Evolutionary conservation across 2,329 filamentous ascomycete genomes (phyloP), one percentile per base, ranked within the genome.

Genomic region (Davidsoniella eucalypti): DNA sequence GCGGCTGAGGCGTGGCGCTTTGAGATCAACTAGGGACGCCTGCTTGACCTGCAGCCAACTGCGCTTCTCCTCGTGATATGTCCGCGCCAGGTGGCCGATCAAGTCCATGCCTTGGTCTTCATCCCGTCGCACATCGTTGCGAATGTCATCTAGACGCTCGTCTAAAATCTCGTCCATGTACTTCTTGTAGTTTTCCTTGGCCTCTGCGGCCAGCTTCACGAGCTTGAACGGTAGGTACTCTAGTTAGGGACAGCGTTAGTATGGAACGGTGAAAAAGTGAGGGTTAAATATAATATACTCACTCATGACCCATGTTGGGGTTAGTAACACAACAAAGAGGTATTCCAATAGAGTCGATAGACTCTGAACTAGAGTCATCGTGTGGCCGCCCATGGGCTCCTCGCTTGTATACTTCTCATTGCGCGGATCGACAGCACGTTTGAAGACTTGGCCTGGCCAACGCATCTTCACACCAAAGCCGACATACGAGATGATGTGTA

Each of bases 151-250:
- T 4, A 67, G 61, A 63, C 84, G 85, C 56, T 74, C 70, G 26
- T 75, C 65, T 52, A 84, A 71, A 41, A 87, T 71, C 58, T 85
- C 79, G 43, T 75, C 67, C 74, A 86, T 80, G 62, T 87, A 87
- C 54, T 73, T 69, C 33, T 71, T 65, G 67, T 80, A 86, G 62
- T 87, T 81, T 4, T 63, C 60, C 49, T 76, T 71, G 2, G 79
- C 73, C 49, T 71, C 64, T 21, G 70, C 65, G 1, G 79, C 73
- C 16, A 65, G 61, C 51, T 69, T 72, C 36, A 75, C 66, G 12
- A 64, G 61, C 54, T 74, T 65, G 56, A 74, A 67, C 0, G 78
- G 77, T 6, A 75, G 59, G 10, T 64, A 53, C 54, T 58, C 67
- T 71, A 44, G 38, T 8, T 12, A 8, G 6, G 10, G 23, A 23